These are phyloP conservation scores for Colletotrichum shisoi DNA, from an alignment of 2,329 filamentous ascomycete species.

Conservation along the genomic window DNA sequence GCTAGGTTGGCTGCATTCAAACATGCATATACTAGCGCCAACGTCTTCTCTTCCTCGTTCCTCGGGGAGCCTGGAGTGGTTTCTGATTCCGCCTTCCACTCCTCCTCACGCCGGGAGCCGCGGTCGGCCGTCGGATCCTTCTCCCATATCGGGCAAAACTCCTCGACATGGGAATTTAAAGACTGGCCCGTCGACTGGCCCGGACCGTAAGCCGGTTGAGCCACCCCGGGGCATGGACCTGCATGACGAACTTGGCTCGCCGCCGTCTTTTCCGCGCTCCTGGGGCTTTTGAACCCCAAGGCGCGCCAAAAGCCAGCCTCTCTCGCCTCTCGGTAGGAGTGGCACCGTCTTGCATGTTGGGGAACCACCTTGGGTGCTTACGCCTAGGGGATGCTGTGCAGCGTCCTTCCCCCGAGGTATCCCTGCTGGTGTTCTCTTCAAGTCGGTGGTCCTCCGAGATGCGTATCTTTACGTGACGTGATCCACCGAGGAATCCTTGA, in stretches of 20 bases:
- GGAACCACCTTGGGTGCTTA: not conserved
- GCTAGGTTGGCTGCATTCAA: not conserved
- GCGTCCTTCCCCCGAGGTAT: not conserved
- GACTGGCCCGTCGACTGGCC: constrained; percentile 1
- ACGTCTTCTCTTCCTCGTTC: not conserved
- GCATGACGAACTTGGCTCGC: constrained; percentile 9
- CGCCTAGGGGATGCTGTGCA: not conserved
- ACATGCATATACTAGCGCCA: not conserved
- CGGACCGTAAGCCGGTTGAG: constrained; percentile 12
- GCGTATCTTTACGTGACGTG: constrained; percentile 14
- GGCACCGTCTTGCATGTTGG: constrained; percentile 1
- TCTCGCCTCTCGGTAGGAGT: not conserved
- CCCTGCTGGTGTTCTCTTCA: not conserved
- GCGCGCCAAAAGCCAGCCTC: not conserved
- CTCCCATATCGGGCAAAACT: constrained; percentile 9
- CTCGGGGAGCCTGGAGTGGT: not conserved
- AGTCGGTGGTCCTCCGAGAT: constrained; percentile 8
- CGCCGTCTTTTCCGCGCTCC: constrained; percentile 11
- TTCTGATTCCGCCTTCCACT: not conserved
- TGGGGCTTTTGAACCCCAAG: constrained; percentile 6
- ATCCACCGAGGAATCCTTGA: constrained; percentile 2
- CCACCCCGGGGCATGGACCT: constrained; percentile 16
- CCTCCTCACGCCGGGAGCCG: not conserved
- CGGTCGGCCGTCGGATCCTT: not conserved
- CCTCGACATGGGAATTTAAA: constrained; percentile 12